Evolutionary conservation across 441 rosid species (phyloP).

Genomic region (Viola pubescens): DNA sequence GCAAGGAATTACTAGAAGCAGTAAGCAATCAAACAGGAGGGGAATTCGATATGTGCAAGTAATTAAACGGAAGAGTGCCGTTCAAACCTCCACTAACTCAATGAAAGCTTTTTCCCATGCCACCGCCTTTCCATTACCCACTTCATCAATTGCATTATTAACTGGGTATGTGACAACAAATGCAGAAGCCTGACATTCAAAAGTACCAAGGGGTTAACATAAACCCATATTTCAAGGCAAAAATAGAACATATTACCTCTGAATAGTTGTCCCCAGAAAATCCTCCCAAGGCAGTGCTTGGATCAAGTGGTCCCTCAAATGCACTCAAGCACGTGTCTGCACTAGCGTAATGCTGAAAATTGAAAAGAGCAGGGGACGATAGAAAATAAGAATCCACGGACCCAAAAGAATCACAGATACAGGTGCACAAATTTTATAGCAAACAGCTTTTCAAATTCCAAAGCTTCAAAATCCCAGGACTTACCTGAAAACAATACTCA

Average conservation of each 20-base stretch:
- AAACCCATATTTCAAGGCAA: slow-evolving; percentile 14
- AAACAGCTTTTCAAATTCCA: neutral
- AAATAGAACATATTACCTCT: slow-evolving; percentile 45
- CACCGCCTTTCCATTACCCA: slow-evolving; percentile 67
- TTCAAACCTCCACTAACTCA: slow-evolving; percentile 64
- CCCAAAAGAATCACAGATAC: neutral
- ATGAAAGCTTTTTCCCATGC: slow-evolving; percentile 96
- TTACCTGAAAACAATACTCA: slow-evolving; percentile 88
- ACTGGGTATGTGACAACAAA: slow-evolving; percentile 87
- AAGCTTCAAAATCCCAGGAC: neutral
- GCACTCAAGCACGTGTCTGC: slow-evolving; percentile 84
- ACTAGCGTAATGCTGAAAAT: slow-evolving; percentile 68
- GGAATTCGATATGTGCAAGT: slow-evolving; percentile 6
- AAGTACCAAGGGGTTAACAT: slow-evolving; percentile 21
- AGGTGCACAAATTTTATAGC: neutral
- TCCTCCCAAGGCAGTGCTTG: slow-evolving; percentile 86
- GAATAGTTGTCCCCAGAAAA: slow-evolving; percentile 65
- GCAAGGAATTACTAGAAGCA: slow-evolving; percentile 14
- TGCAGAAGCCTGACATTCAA: slow-evolving; percentile 71
- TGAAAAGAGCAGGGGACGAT: slow-evolving; percentile 17
- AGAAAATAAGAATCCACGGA: slow-evolving; percentile 10
- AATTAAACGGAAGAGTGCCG: slow-evolving; percentile 5
- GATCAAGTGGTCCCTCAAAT: slow-evolving; percentile 88
- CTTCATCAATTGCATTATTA: slow-evolving; percentile 58
- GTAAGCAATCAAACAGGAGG: slow-evolving; percentile 2